Percentiles rank a stretch among this genome's conserved stretches.
Conservation (phyloP, 352 stramenopile species). For the Pythium biforme region DNA sequence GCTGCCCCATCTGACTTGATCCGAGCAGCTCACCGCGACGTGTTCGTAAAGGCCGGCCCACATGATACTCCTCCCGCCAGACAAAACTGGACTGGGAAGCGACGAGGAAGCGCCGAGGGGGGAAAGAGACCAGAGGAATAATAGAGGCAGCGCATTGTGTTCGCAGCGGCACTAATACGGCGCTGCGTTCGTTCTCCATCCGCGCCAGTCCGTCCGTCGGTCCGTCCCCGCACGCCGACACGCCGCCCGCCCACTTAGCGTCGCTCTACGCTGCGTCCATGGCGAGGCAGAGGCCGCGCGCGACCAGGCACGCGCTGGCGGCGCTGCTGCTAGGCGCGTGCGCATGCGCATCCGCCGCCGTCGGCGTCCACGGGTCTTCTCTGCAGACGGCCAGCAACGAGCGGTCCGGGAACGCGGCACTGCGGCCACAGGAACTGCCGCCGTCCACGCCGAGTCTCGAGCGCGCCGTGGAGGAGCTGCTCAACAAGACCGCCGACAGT, state of each 20-base stretch:
- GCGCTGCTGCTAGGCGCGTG: constrained; percentile 1
- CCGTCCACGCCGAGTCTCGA: not conserved
- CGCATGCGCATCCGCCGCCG: not conserved
- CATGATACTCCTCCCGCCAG: too few relatives aligned
- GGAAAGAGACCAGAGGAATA: too few relatives aligned
- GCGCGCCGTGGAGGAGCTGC: not conserved
- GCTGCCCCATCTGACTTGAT: constrained; percentile 21
- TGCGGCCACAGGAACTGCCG: constrained; percentile 6
- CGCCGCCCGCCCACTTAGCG: too few relatives aligned
- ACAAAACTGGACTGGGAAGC: too few relatives aligned
- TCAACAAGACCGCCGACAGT: constrained; percentile 3
- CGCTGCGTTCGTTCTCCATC: too few relatives aligned
- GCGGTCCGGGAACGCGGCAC: not conserved
- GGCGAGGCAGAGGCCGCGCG: not conserved
- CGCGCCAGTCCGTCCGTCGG: too few relatives aligned
- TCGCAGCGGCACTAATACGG: too few relatives aligned
- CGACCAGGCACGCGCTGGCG: not conserved
- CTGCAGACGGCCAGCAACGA: too few relatives aligned
- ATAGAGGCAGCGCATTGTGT: too few relatives aligned
- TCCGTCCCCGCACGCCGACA: too few relatives aligned
- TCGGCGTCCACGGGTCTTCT: not conserved
- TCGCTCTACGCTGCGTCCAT: not conserved
- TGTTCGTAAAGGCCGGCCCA: constrained; percentile 14
- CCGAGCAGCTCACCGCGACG: constrained; percentile 17
- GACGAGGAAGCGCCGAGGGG: too few relatives aligned